Base-by-base conservation (phyloP, 768 basidiomycete genomes). In the Termitomyces sp. region DNA sequence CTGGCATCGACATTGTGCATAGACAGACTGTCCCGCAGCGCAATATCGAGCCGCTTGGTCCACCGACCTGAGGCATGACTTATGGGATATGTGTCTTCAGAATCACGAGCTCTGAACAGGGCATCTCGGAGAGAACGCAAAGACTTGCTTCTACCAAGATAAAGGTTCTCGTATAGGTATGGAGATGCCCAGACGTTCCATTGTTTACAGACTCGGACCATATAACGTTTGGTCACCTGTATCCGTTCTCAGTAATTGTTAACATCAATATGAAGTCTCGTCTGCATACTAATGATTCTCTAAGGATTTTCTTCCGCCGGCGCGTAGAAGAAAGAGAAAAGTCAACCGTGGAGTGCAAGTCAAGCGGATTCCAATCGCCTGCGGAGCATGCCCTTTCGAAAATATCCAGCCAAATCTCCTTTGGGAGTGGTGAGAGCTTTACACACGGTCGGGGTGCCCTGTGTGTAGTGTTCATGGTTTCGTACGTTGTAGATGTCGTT, bases 351-450 rank as follows among this genome's bases (percentile, higher is more conserved):
- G 44, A 45, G 21, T 67, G 63, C 44, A 67, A 59, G 12, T 61
- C 40, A 29, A 49, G 60, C 4, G 67, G 65, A 6, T 62, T 66
- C 61, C 57, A 64, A 11, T 68, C 66, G 14, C 57, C 57, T 32
- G 57, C 57, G 47, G 38, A 29, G 23, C 57, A 58, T 23, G 71
- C 73, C 27, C 60, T 50, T 27, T 63, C 64, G 19, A 73, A 52
- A 19, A 73, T 68, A 2, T 59, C 49, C 4, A 59, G 40, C 66
- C 71, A 69, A 19, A 73, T 37, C 53, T 74, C 71, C 25, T 66
- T 58, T 9, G 73, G 71, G 11, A 74, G 50, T 23, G 61, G 47
- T 16, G 63, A 58, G 14, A 64, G 51, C 11, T 55, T 21, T 7
- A 54, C n/a, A 14, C 31, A 58, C 32, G 46, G 47, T 37, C 46